A percentile compares a stretch with the other conserved stretches of the same genome.
Evolutionary conservation across 2,329 filamentous ascomycete species (phyloP).

Genomic region (Beauveria caledonica): DNA sequence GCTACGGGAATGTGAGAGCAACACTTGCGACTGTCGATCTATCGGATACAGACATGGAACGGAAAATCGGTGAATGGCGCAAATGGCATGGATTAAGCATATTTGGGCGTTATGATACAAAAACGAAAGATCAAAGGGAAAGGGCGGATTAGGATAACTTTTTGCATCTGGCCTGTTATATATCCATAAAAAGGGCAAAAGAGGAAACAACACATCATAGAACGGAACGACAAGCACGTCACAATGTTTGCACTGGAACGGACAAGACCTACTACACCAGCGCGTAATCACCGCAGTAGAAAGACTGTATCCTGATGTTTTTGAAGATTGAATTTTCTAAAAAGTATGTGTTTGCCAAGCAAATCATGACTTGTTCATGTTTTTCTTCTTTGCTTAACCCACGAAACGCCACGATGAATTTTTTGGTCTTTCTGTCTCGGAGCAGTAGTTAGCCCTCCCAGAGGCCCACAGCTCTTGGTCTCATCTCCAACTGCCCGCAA

Average conservation of each 20-base stretch:
- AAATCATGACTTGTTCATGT: background rate
- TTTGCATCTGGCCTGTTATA: slow-evolving; percentile 6
- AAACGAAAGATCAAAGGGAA: slow-evolving; percentile 15
- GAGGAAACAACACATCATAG: slow-evolving; percentile 3
- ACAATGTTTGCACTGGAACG: background rate
- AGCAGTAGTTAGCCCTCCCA: background rate
- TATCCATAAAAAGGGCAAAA: background rate
- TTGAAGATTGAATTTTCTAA: slow-evolving; percentile 14
- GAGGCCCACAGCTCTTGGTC: background rate
- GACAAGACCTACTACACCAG: background rate
- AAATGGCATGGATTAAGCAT: slow-evolving; percentile 23
- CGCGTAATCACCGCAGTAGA: background rate
- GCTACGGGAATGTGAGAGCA: slow-evolving; percentile 36
- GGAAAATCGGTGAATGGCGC: slow-evolving; percentile 21
- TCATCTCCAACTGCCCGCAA: background rate
- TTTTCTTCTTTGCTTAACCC: slow-evolving; percentile 2
- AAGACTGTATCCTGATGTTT: slow-evolving; percentile 25
- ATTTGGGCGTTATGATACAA: slow-evolving; percentile 29
- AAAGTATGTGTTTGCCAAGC: background rate
- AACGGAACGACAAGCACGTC: background rate
- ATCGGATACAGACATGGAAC: background rate
- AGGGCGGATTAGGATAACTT: slow-evolving; percentile 24
- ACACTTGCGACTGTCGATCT: background rate
- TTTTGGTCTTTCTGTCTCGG: background rate
- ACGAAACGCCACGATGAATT: slow-evolving; percentile 9